These are phyloP conservation scores for Medicago truncatula DNA, from an alignment of 306 rosid genomes.

Conservation along the genomic window DNA sequence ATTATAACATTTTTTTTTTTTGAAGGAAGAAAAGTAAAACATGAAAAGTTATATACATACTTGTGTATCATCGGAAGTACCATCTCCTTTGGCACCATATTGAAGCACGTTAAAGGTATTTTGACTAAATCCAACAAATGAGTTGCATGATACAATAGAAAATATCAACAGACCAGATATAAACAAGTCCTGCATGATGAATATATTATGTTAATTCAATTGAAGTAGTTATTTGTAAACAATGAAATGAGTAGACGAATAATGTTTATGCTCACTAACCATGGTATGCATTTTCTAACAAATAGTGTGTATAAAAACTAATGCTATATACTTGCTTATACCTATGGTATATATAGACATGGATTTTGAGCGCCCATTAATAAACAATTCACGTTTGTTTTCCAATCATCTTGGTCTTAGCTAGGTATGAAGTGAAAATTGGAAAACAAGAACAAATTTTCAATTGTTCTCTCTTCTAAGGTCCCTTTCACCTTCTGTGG, in stretches of 20 bases:
- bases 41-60: neutral
- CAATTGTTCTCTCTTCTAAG: too few species aligned
- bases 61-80: conserved; percentile 40
- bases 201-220: neutral
- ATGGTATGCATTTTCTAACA: neutral
- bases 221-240: neutral
- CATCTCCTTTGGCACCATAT: conserved; percentile 54
- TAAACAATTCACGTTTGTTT: too few species aligned
- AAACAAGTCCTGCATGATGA: conserved; percentile 15
- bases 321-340: neutral
- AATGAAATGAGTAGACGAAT: neutral
- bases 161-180: neutral
- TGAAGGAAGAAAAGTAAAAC: too few species aligned
- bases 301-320: neutral
- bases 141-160: conserved; percentile 15
- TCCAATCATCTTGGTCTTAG: too few species aligned
- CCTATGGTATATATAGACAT: neutral
- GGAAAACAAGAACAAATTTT: too few species aligned
- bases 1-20: too few species aligned
- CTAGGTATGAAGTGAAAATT: too few species aligned
- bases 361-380: neutral
- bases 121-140: conserved; percentile 4
- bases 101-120: conserved; percentile 37
- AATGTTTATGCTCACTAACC: neutral
- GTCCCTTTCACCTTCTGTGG: too few species aligned